Conservation (phyloP, 768 basidiomycete species). For the Chalciporus piperatus region DNA sequence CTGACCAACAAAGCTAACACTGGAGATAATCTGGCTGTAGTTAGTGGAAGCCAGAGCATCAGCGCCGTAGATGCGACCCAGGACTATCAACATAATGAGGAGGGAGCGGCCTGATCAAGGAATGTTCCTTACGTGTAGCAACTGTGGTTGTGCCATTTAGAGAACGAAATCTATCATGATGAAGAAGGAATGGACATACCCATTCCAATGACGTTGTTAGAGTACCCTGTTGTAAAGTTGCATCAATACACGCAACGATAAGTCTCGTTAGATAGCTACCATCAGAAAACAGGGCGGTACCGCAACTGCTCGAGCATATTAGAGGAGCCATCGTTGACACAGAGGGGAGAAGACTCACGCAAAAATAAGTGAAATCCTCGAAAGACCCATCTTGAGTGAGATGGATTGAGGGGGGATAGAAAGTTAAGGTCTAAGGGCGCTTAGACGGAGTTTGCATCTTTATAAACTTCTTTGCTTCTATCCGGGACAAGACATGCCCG, state of each 20-base stretch:
- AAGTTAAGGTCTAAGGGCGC: background rate
- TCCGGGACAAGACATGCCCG: background rate
- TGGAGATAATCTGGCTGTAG: constrained; percentile 60
- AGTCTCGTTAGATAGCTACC: constrained; percentile 39
- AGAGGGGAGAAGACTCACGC: constrained; percentile 47
- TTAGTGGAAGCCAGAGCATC: constrained; percentile 48
- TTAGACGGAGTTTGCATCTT: background rate
- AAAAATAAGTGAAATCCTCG: constrained; percentile 78
- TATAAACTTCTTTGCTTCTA: constrained; percentile 5
- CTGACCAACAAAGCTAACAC: constrained; percentile 76
- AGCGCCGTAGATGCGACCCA: constrained; percentile 67
- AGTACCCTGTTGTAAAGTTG: constrained; percentile 53
- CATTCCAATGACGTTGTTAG: constrained; percentile 74
- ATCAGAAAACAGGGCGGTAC: constrained; percentile 86
- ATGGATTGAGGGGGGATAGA: background rate
- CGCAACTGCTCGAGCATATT: constrained; percentile 50
- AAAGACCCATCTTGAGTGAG: constrained; percentile 26
- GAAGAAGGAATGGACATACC: constrained; percentile 44
- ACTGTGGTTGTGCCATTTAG: constrained; percentile 39
- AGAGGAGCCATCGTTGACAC: background rate
- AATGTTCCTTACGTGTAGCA: constrained; percentile 53
- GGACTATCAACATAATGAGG: constrained; percentile 41
- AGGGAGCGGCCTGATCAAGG: background rate
- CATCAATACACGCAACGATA: background rate
- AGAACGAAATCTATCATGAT: background rate